phyloP scores from a whole-genome alignment of 176 grass and related monocot genomes.

The Oryza punctata region DNA sequence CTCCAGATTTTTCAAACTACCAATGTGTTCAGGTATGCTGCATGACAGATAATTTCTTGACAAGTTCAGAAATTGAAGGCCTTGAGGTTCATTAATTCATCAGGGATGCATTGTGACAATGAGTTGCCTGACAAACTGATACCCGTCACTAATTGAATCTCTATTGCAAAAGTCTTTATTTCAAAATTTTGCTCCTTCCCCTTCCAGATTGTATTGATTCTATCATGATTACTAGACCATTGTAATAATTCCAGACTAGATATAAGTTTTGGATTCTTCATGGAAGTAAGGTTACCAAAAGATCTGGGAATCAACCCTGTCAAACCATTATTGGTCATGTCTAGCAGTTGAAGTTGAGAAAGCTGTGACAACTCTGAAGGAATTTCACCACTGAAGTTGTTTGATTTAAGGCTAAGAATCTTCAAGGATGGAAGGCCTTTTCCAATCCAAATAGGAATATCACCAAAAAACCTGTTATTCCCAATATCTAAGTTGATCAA shows the following conservation, averaged over 20 bases:
- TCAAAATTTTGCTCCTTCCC: slow-evolving; percentile 20
- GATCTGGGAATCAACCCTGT: slow-evolving; percentile 50
- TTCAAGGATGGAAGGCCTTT: slow-evolving; percentile 20
- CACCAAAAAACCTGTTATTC: slow-evolving; percentile 50
- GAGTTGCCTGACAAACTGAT: slow-evolving; percentile 61
- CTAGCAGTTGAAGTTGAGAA: slow-evolving; percentile 56
- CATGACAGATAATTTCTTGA: slow-evolving; percentile 56
- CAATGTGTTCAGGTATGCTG: slow-evolving; percentile 45
- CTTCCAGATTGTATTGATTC: slow-evolving; percentile 46
- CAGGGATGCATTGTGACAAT: slow-evolving; percentile 2
- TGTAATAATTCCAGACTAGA: neutral
- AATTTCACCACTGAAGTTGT: slow-evolving; percentile 57
- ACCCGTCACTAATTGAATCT: slow-evolving; percentile 43
- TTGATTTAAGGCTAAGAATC: slow-evolving; percentile 62
- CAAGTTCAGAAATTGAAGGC: slow-evolving; percentile 64
- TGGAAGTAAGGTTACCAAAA: slow-evolving; percentile 55
- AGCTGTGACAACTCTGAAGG: slow-evolving; percentile 41
- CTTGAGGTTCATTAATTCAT: slow-evolving; percentile 48
- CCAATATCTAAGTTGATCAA: slow-evolving; percentile 53
- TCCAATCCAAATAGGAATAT: slow-evolving; percentile 65
- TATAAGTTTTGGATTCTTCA: slow-evolving; percentile 34
- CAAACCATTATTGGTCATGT: slow-evolving; percentile 58
- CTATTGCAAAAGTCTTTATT: neutral
- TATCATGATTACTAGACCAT: neutral
- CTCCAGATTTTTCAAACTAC: slow-evolving; percentile 36